phyloP scores from a whole-genome alignment of 768 basidiomycete genomes.

The Glaciozyma antarctica region DNA sequence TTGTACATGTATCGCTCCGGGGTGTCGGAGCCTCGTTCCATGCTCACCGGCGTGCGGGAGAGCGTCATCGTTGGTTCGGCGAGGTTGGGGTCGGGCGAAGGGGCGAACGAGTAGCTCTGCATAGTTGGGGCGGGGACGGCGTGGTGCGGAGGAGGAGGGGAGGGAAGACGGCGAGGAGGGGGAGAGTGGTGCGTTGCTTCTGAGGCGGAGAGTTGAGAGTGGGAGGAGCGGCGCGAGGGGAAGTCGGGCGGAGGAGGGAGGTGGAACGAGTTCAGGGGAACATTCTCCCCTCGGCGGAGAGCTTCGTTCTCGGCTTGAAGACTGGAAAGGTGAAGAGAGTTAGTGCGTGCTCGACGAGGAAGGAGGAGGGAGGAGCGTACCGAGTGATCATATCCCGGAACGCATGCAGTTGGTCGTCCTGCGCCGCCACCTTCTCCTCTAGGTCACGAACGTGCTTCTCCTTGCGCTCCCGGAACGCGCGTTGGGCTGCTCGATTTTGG shows the following conservation, averaged over 20 bases:
- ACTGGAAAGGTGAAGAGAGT: neutral
- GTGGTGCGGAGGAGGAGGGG: neutral
- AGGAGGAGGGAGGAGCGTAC: neutral
- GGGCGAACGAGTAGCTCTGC: neutral
- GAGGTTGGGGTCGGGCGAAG: neutral
- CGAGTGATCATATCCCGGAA: neutral
- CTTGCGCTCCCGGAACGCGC: slow-evolving; percentile 92
- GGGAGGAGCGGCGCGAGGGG: no score
- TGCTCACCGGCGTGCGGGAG: neutral
- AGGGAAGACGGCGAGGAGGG: neutral
- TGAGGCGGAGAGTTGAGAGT: no score
- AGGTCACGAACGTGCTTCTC: slow-evolving; percentile 96
- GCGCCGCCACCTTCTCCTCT: slow-evolving; percentile 78
- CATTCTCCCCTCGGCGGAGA: slow-evolving; percentile 12
- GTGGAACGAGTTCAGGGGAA: neutral
- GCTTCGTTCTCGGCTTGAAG: slow-evolving; percentile 16
- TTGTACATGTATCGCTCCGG: no score
- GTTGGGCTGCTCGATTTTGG: slow-evolving; percentile 91
- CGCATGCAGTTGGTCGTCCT: slow-evolving; percentile 67
- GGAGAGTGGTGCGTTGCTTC: no score
- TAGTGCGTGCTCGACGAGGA: no score
- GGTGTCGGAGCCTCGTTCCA: no score
- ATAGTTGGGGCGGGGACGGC: neutral
- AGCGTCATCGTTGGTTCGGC: neutral
- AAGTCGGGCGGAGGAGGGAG: neutral